Evolutionary conservation across 495 filamentous ascomycete species (phyloP).

Genomic region (Xylaria nigripes): DNA sequence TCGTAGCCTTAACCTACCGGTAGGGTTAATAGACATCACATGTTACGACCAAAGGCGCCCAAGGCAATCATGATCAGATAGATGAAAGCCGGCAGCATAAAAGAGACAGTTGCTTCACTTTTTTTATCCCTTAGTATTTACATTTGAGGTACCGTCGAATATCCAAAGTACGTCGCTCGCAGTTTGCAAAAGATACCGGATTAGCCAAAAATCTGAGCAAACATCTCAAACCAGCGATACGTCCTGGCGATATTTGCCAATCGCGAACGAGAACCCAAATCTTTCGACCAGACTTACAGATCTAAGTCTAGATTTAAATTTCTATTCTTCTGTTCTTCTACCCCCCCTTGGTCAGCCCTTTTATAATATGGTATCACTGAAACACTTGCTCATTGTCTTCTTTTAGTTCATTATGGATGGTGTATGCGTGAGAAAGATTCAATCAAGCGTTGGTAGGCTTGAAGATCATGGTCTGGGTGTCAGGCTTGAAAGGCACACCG

Average conservation of each 20-base stretch:
- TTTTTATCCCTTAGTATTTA: constrained; percentile 1
- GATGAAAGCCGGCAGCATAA: background rate
- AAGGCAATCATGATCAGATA: background rate
- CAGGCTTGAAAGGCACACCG: constrained; percentile 77
- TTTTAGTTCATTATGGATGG: background rate
- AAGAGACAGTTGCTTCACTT: background rate
- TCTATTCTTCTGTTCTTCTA: constrained; percentile 8
- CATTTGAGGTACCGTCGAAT: background rate
- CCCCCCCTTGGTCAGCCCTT: constrained; percentile 8
- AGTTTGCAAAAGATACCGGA: background rate
- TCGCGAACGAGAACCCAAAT: background rate
- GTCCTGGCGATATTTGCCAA: background rate
- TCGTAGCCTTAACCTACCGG: background rate
- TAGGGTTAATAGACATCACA: background rate
- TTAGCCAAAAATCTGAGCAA: background rate
- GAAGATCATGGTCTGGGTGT: constrained; percentile 62
- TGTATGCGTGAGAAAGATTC: background rate
- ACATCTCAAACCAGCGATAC: background rate
- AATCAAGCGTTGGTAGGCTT: constrained; percentile 48
- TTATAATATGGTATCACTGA: constrained; percentile 20
- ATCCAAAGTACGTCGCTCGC: background rate
- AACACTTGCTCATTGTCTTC: constrained; percentile 1
- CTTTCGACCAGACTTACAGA: background rate
- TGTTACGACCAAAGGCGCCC: background rate
- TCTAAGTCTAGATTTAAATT: constrained; percentile 16